Base-by-base conservation (phyloP, 2,329 filamentous ascomycete genomes). In the Pseudovirgaria hyperparasitica region DNA sequence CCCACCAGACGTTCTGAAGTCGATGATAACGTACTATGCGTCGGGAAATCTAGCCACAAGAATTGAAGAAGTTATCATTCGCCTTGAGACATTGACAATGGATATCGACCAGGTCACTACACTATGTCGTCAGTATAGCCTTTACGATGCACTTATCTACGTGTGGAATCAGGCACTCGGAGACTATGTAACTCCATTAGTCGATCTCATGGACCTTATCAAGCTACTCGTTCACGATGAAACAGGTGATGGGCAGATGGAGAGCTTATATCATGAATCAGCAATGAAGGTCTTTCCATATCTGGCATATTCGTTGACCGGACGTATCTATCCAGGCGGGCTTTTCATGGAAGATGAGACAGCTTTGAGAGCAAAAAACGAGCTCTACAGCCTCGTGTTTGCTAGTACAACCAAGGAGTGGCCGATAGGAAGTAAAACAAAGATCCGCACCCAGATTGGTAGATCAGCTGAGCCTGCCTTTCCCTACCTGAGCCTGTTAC, bases 141-240 rank as follows among this genome's bases (percentile, higher is more conserved):
- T 98, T 4, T 98, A 94, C 46, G 92, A 98, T 54, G 92, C 90
- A 2, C 70, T 94, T 30, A 85, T 92, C 22, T 94, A 96, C 49
- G 81, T 98, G 29, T 98, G 90, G 90, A 96, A 92, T 34, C 78
- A 82, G 51, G 85, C 84, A 3, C 62, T 98, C 16, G 63, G 65
- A 35, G 92, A 98, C 52, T 94, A 92, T 43, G 76, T 94, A 35
- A 92, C 86, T 2, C 87, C 90, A 2, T 63, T 96, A 30, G 77
- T 84, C 39, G 85, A 94, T 34, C 67, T 98, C 2, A 60, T 92
- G 25, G 61, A 70, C 9, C 62, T 94, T 14, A 48, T 62, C 29
- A 54, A 62, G 24, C 52, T 70, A n/a, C 66, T 68, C 34, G 62
- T 65, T 29, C 66, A 66, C 8, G 65, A 71, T 30, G 51, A 61